Evolutionary conservation across 2,329 filamentous ascomycete genomes (phyloP).

Genomic region (Phaeosphaeriaceae sp.): DNA sequence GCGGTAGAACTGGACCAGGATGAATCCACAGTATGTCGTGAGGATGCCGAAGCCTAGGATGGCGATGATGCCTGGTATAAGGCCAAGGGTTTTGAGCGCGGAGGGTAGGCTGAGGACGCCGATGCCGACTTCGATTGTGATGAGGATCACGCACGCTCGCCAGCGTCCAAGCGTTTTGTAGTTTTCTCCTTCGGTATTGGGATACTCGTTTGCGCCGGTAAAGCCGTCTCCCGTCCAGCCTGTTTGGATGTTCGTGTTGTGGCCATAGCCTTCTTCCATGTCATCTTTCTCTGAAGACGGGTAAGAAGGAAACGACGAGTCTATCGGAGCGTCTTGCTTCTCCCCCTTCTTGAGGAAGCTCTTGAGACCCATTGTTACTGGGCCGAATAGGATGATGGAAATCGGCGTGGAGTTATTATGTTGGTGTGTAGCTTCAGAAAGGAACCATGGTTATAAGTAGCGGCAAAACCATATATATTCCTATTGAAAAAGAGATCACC

Average conservation of each 20-base stretch:
- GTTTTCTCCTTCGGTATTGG: constrained; percentile 24
- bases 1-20: constrained; percentile 35
- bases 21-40: constrained; percentile 37
- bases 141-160: constrained; percentile 37
- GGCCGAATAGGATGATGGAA: background rate
- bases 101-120: constrained; percentile 37
- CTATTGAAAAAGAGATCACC: constrained; percentile 20
- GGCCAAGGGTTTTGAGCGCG: constrained; percentile 34
- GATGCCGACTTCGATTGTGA: constrained; percentile 41
- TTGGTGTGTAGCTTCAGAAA: background rate
- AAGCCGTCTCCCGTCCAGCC: constrained; percentile 33
- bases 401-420: background rate
- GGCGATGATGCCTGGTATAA: constrained; percentile 39
- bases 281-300: constrained; percentile 27
- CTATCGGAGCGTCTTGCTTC: constrained; percentile 14
- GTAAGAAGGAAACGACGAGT: constrained; percentile 20
- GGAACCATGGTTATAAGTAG: background rate
- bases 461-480: constrained; percentile 11
- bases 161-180: constrained; percentile 37
- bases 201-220: constrained; percentile 30
- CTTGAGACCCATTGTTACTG: constrained; percentile 31
- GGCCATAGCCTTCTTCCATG: constrained; percentile 28
- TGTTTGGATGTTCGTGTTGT: constrained; percentile 31
- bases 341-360: constrained; percentile 32
- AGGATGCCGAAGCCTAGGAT: constrained; percentile 35